Evolutionary conservation across 176 grass and related monocot species (phyloP).

Genomic region (Musa schizocarpa): DNA sequence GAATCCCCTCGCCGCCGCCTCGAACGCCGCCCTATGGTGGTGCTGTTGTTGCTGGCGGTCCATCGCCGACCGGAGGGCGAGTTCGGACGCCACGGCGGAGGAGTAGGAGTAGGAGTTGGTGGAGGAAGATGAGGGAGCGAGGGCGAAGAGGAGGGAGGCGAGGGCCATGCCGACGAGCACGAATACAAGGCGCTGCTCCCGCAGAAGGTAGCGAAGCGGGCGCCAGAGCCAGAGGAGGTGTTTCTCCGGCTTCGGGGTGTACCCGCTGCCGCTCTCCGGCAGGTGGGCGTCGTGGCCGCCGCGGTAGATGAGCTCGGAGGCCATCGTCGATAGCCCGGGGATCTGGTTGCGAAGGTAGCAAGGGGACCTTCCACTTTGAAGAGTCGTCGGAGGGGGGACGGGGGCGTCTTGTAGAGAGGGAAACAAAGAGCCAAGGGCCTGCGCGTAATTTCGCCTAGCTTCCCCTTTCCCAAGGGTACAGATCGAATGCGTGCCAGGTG

Average conservation of each 20-base stretch:
- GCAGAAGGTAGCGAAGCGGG: constrained; percentile 8
- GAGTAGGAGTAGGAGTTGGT: neutral
- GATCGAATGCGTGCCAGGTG: too few species aligned
- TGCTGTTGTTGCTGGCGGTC: neutral
- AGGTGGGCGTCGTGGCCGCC: neutral
- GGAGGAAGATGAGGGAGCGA: constrained; percentile 9
- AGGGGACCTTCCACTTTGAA: neutral
- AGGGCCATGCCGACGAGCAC: constrained; percentile 14
- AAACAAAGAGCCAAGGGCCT: too few species aligned
- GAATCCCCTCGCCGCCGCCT: constrained; percentile 24
- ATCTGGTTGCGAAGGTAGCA: neutral
- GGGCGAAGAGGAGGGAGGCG: constrained; percentile 32
- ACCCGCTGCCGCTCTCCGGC: neutral
- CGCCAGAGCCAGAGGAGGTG: constrained; percentile 6
- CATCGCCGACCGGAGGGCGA: neutral
- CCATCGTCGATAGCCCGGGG: neutral
- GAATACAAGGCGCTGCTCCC: constrained; percentile 24
- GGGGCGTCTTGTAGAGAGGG: too few species aligned
- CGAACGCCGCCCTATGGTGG: neutral
- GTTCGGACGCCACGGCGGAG: neutral
- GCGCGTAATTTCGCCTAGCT: too few species aligned
- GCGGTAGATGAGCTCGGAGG: constrained; percentile 11
- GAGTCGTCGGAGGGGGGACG: too few species aligned
- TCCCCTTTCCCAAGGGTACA: too few species aligned
- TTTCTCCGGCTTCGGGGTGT: constrained; percentile 13